phyloP scores from a whole-genome alignment of 495 filamentous ascomycete species.

The Penicillium fimorum region DNA sequence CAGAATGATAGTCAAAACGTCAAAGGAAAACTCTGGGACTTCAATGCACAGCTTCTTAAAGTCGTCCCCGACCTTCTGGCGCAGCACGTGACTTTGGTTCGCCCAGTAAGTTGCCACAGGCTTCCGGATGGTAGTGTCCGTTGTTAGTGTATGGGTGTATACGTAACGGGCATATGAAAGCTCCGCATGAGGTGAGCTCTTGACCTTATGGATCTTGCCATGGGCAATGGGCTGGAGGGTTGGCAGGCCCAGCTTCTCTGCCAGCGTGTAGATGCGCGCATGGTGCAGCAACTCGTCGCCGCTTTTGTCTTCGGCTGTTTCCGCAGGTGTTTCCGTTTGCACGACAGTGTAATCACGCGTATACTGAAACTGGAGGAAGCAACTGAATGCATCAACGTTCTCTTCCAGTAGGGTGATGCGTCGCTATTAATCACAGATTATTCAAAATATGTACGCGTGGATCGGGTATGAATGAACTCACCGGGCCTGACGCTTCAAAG shows the following conservation, averaged over 20 bases:
- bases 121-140: constrained; percentile 71
- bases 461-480: constrained; percentile 15
- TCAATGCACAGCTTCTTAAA: constrained; percentile 82
- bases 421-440: constrained; percentile 39
- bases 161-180: constrained; percentile 88
- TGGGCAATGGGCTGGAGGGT: constrained; percentile 75
- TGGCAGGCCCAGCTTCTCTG: constrained; percentile 72
- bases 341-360: constrained; percentile 84
- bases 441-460: too few species aligned
- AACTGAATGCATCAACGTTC: constrained; percentile 77
- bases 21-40: constrained; percentile 86
- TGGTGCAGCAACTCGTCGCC: constrained; percentile 80
- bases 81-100: constrained; percentile 70
- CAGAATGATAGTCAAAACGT: constrained; percentile 72
- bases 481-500: constrained; percentile 46
- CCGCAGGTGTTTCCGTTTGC: constrained; percentile 50
- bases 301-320: constrained; percentile 61
- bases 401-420: constrained; percentile 67
- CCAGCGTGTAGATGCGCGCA: constrained; percentile 84
- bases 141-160: constrained; percentile 68
- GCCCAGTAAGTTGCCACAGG: constrained; percentile 94
- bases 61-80: constrained; percentile 78
- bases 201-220: constrained; percentile 85
- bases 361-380: constrained; percentile 90
- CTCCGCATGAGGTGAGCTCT: constrained; percentile 81